Evolutionary conservation across 371 early-diverging fungal genomes (phyloP), one percentile per base, ranked within the genome.

Genomic region (Rhizomucor pusillus): DNA sequence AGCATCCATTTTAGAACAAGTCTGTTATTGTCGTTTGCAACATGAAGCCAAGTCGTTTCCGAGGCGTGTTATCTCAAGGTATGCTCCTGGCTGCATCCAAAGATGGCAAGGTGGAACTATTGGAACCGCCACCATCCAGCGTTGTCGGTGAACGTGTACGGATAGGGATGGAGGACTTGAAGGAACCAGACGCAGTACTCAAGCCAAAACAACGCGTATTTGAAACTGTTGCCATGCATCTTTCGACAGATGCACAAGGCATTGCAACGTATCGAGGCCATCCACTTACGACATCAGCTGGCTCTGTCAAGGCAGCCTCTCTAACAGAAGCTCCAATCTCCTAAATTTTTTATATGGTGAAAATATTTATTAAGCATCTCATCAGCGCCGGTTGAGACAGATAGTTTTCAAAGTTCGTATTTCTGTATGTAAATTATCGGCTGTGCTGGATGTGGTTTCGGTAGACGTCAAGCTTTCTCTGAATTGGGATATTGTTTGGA

Each of bases 201-300:
- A 80, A 78, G 10, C 84, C 84, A 7, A 84, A 84, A 53, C 81
- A 80, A 59, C 72, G 73, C 33, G 64, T 80, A 44, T 79, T 79
- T 60, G 81, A 79, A 52, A 69, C 71, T 37, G 67, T 81, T 2
- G 73, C 60, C 16, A 45, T 53, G 1, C 56, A 66, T 43, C 59
- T 84, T 18, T 45, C 52, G 40, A 76, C 75, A 11, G 67, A 76
- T 23, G 57, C 52, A 43, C 55, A 74, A 14, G 72, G 79, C 13
- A 45, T 70, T 6, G 84, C 81, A 1, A 79, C 69, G 35, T 84
- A 80, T 54, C 80, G 80, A 46, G 75, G 66, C 6, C 57, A 66
- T 18, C 61, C 63, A 19, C 62, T 88, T 43, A 63, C 41, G 49
- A 85, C 87, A 1, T 65, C 50, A 20, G 60, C 58, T 16, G 79